Base-by-base conservation (phyloP, 768 basidiomycete species). In the Lactarius sanguifluus region DNA sequence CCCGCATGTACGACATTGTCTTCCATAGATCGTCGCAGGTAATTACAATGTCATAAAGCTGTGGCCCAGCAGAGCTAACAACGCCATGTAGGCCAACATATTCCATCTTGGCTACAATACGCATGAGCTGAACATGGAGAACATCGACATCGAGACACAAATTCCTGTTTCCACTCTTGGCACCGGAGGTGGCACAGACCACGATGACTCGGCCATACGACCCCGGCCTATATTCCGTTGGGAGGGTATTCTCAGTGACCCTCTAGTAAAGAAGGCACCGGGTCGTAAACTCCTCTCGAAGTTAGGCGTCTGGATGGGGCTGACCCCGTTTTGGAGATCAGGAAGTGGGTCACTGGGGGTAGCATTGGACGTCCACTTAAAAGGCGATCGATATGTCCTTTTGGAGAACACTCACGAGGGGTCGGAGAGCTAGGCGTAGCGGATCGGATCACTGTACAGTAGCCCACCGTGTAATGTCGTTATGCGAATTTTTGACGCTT, bases 111-210 rank as follows among this genome's bases (percentile, higher is more conserved):
- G 88, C 5, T 79, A 82, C 52, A 72, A 73, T 32, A 76, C 77
- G 5, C 81, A 74, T 6, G 75, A 86, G 72, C 75, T 86, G 34
- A 84, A 88, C 69, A 87, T 91, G 85, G 82, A 86, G 62, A 83
- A 86, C 36, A 75, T 91, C 45, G 87, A 88, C 69, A 64, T 81
- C 16, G 79, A 85, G 61, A 82, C 83, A 3, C 81, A 79, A 60
- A 78, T 70, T 18, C 79, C 77, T 45, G 74, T 83, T 1, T 87
- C 88, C 3, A 85, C 83, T 3, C 74, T 87, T 25, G 89, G 85
- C 5, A 89, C 87, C 1, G 87, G 87, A 1, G 84, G 80, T n/a
- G 88, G 87, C 6, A 91, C 90, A 0, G 87, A 90, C 71, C 83
- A 90, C 68, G 85, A 91, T 71, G 84, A 86, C 66, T 76, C 79